Percentiles rank a stretch among this genome's conserved stretches.
These are phyloP conservation scores for Tolypocladium sp. DNA, from an alignment of 2,329 filamentous ascomycete genomes.

Conservation along the genomic window DNA sequence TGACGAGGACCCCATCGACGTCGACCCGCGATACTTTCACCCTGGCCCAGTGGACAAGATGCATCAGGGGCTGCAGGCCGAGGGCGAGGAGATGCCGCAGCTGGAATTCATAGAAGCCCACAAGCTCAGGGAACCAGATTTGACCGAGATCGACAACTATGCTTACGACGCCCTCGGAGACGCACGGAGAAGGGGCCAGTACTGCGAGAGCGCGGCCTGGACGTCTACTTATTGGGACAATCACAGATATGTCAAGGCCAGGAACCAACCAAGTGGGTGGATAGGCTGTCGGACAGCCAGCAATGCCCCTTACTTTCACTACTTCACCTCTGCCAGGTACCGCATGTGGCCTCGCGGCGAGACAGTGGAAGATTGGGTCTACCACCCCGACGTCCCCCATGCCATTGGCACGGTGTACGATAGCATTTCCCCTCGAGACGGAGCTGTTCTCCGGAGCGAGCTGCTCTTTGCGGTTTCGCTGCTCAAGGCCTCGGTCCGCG, in stretches of 20 bases:
- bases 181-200: neutral
- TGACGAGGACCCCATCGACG: slow-evolving; percentile 6
- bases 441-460: slow-evolving; percentile 1
- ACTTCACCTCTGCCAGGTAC: neutral
- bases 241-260: neutral
- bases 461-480: slow-evolving; percentile 1
- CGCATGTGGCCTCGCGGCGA: slow-evolving; percentile 1
- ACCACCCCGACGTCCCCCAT: slow-evolving; percentile 1
- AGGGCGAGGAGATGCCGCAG: no score
- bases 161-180: neutral
- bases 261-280: neutral
- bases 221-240: neutral
- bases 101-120: no score
- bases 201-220: neutral
- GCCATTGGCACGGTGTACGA: slow-evolving; percentile 2
- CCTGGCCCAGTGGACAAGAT: neutral
- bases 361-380: neutral
- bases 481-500: neutral
- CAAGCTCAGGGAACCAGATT: no score
- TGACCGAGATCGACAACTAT: no score
- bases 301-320: neutral
- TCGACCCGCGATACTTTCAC: slow-evolving; percentile 7
- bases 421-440: neutral
- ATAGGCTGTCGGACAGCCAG: neutral
- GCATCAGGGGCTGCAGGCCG: no score